A percentile compares a stretch with the other conserved stretches of the same genome.
Conservation (phyloP, 176 grass and related monocot genomes). For the Oryza nivara region DNA sequence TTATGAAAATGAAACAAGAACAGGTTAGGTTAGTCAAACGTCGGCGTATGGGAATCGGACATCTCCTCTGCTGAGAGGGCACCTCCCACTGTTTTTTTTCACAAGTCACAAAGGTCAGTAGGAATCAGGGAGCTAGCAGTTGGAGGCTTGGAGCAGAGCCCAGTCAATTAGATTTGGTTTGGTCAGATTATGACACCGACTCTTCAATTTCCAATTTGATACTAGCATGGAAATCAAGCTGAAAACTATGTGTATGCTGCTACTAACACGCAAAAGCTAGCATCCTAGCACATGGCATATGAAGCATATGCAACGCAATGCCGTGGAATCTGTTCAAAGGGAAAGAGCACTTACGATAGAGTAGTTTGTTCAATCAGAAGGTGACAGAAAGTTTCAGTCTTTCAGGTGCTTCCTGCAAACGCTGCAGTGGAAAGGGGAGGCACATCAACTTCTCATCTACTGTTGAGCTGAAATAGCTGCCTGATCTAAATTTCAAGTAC, state of each 20-base stretch:
- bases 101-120: background rate
- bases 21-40: slow-evolving; percentile 22
- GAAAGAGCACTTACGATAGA: background rate
- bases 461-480: background rate
- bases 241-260: background rate
- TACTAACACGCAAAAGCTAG: background rate
- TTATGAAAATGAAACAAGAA: background rate
- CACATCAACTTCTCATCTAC: background rate
- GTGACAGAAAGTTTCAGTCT: background rate
- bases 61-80: slow-evolving; percentile 24
- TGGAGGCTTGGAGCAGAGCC: background rate
- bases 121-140: background rate
- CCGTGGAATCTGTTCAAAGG: background rate
- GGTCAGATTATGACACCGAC: background rate
- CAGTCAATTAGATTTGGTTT: background rate
- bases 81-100: background rate
- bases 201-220: background rate
- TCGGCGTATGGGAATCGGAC: slow-evolving; percentile 36
- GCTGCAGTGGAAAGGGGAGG: background rate
- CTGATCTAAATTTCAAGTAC: too few species aligned
- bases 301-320: background rate
- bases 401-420: background rate
- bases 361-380: background rate
- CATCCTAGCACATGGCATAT: background rate
- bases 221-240: background rate